Conservation (phyloP, 139 green algal genomes). For the Chlorella sp. region DNA sequence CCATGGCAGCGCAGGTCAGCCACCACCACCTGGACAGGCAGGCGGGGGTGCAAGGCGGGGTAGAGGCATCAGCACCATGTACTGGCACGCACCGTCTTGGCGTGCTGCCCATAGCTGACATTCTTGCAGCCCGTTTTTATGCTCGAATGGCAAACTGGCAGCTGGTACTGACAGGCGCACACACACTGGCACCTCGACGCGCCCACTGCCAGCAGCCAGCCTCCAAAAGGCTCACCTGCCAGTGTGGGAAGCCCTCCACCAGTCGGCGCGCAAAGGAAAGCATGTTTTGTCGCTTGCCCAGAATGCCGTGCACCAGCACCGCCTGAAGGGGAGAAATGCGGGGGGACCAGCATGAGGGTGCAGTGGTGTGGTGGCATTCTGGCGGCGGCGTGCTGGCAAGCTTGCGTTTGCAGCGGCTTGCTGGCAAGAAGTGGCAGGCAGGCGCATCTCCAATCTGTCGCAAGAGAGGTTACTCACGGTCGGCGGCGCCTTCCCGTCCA, state of each 20-base stretch:
- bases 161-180: no score
- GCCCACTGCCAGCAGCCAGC: no score
- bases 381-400: no score
- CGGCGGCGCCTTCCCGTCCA: slow-evolving; percentile 57
- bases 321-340: slow-evolving; percentile 25
- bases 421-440: no score
- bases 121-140: not conserved
- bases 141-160: no score
- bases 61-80: not conserved
- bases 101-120: no score
- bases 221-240: slow-evolving; percentile 14
- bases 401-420: no score
- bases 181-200: no score
- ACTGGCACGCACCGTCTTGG: no score
- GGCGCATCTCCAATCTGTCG: no score
- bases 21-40: slow-evolving; percentile 89
- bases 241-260: slow-evolving; percentile 74
- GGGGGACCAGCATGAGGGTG: no score
- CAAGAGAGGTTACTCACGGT: slow-evolving; percentile 56
- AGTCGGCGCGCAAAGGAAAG: slow-evolving; percentile 77
- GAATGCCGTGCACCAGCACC: slow-evolving; percentile 95
- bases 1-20: slow-evolving; percentile 96
- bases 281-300: slow-evolving; percentile 91
- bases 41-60: not conserved
- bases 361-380: no score